Percentiles rank a stretch among this genome's conserved stretches.
Conservation (phyloP, 2,329 filamentous ascomycete species). For the Neocatenulostroma microsporum region DNA sequence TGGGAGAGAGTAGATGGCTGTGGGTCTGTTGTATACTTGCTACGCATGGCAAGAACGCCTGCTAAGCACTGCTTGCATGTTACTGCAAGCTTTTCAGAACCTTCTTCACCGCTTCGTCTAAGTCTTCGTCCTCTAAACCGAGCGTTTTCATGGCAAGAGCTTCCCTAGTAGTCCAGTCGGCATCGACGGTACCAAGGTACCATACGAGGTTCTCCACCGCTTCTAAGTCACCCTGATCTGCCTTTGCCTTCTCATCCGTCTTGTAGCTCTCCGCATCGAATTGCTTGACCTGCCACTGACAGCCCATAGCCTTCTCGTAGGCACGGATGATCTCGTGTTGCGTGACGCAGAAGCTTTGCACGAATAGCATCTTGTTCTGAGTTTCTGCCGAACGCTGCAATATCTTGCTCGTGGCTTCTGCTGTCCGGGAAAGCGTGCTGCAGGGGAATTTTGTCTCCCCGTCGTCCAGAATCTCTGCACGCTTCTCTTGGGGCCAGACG, state of each 20-base stretch:
- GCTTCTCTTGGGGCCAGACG: constrained; percentile 44
- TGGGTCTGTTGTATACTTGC: too few species aligned
- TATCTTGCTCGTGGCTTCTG: constrained; percentile 44
- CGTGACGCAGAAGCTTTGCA: constrained; percentile 51
- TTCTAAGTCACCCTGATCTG: constrained; percentile 29
- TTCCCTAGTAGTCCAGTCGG: constrained; percentile 28
- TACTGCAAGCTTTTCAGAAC: constrained; percentile 23
- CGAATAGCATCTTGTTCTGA: constrained; percentile 50
- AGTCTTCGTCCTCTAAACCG: constrained; percentile 33
- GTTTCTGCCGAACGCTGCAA: constrained; percentile 46
- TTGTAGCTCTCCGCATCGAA: constrained; percentile 28
- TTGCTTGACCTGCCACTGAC: constrained; percentile 44
- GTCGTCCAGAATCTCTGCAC: constrained; percentile 49
- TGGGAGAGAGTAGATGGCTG: too few species aligned
- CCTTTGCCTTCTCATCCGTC: constrained; percentile 28
- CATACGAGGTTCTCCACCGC: constrained; percentile 27
- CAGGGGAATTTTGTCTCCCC: constrained; percentile 44
- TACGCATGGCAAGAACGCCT: too few species aligned
- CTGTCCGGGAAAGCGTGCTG: constrained; percentile 47
- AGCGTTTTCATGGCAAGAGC: constrained; percentile 35
- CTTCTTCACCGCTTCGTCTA: constrained; percentile 31
- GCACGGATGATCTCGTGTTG: constrained; percentile 51
- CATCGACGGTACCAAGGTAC: constrained; percentile 25
- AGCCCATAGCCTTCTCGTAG: constrained; percentile 46
- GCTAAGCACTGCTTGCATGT: too few species aligned